Evolutionary conservation across 176 grass and related monocot genomes (phyloP), one percentile per base, ranked within the genome.

Genomic region (Melocanna baccifera): DNA sequence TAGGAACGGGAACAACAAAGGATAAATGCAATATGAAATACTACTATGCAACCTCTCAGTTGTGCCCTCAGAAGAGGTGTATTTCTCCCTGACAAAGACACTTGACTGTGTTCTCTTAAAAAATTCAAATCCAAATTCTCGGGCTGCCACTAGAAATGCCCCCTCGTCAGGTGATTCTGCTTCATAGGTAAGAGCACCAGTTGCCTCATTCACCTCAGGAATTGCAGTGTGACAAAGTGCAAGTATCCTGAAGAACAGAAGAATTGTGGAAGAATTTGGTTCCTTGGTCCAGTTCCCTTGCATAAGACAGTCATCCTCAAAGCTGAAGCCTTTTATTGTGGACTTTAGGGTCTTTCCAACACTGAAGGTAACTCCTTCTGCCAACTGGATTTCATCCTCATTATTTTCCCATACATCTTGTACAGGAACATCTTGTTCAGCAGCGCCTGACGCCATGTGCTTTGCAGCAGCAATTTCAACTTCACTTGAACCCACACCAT

Each of bases 41-140:
- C 65, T 79, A 37, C 34, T 79, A 62, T 53, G 41, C 86, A 77
- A 98, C 96, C 93, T 99, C 83, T 96, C 96, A 52, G 63, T 62
- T 73, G 84, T 80, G 13, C 88, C 86, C 26, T 86, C 75, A 45
- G 91, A 83, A 73, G 93, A 86, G 74, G 90, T 92, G 80, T 94
- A 75, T 71, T 86, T 96, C 90, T 96, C 93, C 80, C 78, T 85
- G 57, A 99, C 3, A 63, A 96, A 92, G 68, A 92, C 86, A 71
- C 93, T 94, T 50, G 89, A 87, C 75, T 99, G 96, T 43, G 93
- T 96, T 84, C 96, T 90, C 84, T 89, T 96, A 74, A 78, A 96
- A 86, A 99, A 94, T 69, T 99, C 96, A 87, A 99, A 99, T 42
- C 93, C 93, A 91, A 99, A 99, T 85, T 99, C 96, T 89, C 86